Evolutionary conservation across 257 asterid genomes (phyloP).

Genomic region (Scutellaria minor): DNA sequence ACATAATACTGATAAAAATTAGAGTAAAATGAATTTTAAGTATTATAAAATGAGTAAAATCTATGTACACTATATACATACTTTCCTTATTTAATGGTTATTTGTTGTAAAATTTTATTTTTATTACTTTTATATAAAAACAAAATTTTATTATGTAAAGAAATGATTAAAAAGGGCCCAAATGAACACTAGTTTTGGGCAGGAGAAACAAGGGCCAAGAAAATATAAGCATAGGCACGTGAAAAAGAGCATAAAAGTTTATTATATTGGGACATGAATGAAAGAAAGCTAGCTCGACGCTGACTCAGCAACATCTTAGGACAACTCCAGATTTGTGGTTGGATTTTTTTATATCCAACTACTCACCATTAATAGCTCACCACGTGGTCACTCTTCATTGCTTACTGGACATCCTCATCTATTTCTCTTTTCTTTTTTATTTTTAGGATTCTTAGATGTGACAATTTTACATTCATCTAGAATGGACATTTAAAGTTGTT

Average conservation of each 20-base stretch:
- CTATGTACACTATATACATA: not conserved
- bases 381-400: slow-evolving; percentile 23
- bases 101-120: not conserved
- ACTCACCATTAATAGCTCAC: not conserved
- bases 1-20: no score
- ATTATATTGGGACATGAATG: not conserved
- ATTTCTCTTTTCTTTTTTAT: slow-evolving; percentile 1
- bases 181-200: not conserved
- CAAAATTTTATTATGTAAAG: not conserved
- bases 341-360: slow-evolving; percentile 1
- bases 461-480: no score
- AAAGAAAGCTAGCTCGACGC: slow-evolving; percentile 37
- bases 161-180: not conserved
- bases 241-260: slow-evolving; percentile 4
- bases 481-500: no score
- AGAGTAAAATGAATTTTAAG: not conserved
- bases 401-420: not conserved
- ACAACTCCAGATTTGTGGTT: slow-evolving; percentile 38
- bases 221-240: not conserved
- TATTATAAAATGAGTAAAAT: not conserved
- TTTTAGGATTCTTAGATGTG: not conserved
- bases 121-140: not conserved
- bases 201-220: not conserved
- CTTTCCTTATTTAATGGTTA: not conserved
- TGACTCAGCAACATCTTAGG: slow-evolving; percentile 45